Percentiles rank a stretch among this genome's conserved stretches.
These are phyloP conservation scores for Cladosporium sp. DNA, from an alignment of 2,329 filamentous ascomycete genomes.

Conservation along the genomic window DNA sequence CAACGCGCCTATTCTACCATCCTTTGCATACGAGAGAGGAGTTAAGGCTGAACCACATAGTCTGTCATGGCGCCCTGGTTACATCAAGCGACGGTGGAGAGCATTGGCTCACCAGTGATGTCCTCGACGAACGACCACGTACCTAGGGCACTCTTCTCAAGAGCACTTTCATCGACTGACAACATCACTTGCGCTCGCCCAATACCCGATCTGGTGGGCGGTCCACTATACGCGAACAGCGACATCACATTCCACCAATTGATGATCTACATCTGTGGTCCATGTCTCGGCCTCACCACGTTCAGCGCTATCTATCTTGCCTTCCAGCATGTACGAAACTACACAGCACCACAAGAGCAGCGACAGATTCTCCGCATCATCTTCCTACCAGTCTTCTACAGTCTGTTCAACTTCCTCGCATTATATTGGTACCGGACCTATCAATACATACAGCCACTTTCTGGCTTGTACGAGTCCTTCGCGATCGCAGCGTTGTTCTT, in stretches of 20 bases:
- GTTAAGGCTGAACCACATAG: background rate
- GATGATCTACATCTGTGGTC: slow-evolving; percentile 16
- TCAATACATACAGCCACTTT: slow-evolving; percentile 17
- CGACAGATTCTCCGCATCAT: slow-evolving; percentile 20
- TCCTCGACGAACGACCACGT: background rate
- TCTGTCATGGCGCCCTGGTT: background rate
- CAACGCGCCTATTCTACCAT: background rate
- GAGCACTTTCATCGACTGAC: background rate
- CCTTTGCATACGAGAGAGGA: background rate
- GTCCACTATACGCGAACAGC: slow-evolving; percentile 11
- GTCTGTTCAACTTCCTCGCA: slow-evolving; percentile 18
- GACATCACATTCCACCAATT: slow-evolving; percentile 18
- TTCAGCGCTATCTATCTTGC: slow-evolving; percentile 11
- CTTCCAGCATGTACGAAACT: slow-evolving; percentile 17
- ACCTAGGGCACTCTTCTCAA: background rate
- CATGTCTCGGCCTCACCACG: slow-evolving; percentile 11
- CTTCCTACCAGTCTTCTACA: slow-evolving; percentile 15
- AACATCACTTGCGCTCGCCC: slow-evolving; percentile 17
- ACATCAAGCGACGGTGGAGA: background rate
- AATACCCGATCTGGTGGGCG: slow-evolving; percentile 13
- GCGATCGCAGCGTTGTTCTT: slow-evolving; percentile 20
- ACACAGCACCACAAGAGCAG: slow-evolving; percentile 20
- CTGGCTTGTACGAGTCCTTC: slow-evolving; percentile 18
- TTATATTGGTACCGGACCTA: slow-evolving; percentile 17
- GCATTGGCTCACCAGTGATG: background rate